These are phyloP conservation scores for Xylaria sp. DNA, from an alignment of 2,329 filamentous ascomycete genomes.

Conservation along the genomic window DNA sequence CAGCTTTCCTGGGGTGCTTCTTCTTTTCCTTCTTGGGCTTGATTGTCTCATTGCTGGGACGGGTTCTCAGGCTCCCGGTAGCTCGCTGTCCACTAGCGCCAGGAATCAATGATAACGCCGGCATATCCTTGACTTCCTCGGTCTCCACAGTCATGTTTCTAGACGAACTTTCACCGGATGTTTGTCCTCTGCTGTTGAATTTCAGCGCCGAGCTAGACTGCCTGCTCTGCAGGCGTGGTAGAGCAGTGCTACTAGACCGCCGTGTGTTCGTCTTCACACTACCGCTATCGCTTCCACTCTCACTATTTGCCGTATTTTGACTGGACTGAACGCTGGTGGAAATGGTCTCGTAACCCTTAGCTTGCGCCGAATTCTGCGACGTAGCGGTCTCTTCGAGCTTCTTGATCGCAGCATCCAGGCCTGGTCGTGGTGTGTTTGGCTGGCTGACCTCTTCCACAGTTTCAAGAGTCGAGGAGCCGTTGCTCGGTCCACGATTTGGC, in stretches of 20 bases:
- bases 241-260: slow-evolving; percentile 50
- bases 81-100: slow-evolving; percentile 68
- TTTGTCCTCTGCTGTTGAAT: slow-evolving; percentile 69
- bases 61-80: slow-evolving; percentile 78
- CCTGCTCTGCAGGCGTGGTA: slow-evolving; percentile 60
- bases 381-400: slow-evolving; percentile 57
- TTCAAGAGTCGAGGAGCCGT: slow-evolving; percentile 71
- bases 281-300: slow-evolving; percentile 71
- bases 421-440: slow-evolving; percentile 68
- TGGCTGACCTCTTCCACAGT: slow-evolving; percentile 92
- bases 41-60: slow-evolving; percentile 94
- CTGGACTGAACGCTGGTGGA: slow-evolving; percentile 53
- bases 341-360: slow-evolving; percentile 44
- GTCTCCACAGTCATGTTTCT: slow-evolving; percentile 98
- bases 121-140: slow-evolving; percentile 90
- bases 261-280: slow-evolving; percentile 52
- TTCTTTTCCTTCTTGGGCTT: slow-evolving; percentile 93
- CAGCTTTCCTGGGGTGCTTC: slow-evolving; percentile 75
- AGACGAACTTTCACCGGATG: slow-evolving; percentile 71
- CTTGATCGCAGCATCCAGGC: slow-evolving; percentile 54
- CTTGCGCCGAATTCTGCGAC: slow-evolving; percentile 49
- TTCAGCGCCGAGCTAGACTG: slow-evolving; percentile 73
- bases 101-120: slow-evolving; percentile 76
- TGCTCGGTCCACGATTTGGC: slow-evolving; percentile 64
- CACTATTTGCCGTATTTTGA: slow-evolving; percentile 53